These are phyloP conservation scores for Gracilaria domingensis DNA, from an alignment of 23 red algal species.

Conservation along the genomic window DNA sequence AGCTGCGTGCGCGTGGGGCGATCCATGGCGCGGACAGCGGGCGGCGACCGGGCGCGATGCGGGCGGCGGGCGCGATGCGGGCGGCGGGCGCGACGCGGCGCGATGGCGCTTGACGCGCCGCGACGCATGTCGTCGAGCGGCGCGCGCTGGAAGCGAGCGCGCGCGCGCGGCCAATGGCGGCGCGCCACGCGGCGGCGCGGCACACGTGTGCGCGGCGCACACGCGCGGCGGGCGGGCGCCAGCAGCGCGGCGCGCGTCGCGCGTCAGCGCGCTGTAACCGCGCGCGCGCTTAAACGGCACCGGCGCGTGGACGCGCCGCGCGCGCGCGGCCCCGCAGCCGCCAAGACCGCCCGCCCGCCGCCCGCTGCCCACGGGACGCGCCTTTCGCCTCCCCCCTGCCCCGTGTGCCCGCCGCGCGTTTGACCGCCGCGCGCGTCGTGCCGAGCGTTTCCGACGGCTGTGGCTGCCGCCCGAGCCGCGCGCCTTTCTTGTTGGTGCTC, in stretches of 20 bases:
- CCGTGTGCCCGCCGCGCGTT: neutral
- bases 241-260: neutral
- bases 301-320: neutral
- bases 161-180: neutral
- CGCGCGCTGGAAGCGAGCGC: neutral
- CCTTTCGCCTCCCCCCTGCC: neutral
- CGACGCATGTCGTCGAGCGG: no score
- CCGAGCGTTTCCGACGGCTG: neutral
- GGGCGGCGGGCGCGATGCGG: no score
- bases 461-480: neutral
- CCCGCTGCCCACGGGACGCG: neutral
- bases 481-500: neutral
- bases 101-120: no score
- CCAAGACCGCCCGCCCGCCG: neutral
- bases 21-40: no score
- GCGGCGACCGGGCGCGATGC: no score
- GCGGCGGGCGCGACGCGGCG: no score
- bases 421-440: neutral
- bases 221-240: neutral
- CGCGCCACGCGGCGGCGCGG: neutral
- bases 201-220: neutral
- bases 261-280: no score
- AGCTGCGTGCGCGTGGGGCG: constrained; percentile 19
- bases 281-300: neutral
- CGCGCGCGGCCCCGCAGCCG: neutral